These are phyloP conservation scores for Chernovozyma aurita DNA, from an alignment of 1,139 yeast species.

Conservation along the genomic window DNA sequence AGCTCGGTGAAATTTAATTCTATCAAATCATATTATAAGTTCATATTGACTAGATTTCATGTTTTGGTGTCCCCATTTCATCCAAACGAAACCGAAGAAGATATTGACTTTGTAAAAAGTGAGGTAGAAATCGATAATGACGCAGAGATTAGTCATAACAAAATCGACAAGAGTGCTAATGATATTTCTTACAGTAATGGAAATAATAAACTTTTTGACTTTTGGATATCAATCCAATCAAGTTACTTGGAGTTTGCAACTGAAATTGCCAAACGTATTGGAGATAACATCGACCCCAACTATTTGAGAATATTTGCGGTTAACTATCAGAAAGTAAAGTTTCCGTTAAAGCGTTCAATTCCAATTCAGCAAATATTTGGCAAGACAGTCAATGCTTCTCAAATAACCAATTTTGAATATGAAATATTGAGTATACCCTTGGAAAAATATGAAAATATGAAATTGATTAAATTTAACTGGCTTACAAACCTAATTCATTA, in stretches of 20 bases:
- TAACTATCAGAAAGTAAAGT: conserved; percentile 50
- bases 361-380: conserved; percentile 45
- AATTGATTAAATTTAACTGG: conserved; percentile 61
- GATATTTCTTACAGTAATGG: conserved; percentile 11
- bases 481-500: conserved; percentile 57
- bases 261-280: conserved; percentile 50
- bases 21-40: conserved; percentile 56
- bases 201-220: conserved; percentile 37
- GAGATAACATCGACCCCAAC: conserved; percentile 48
- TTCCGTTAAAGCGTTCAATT: conserved; percentile 40
- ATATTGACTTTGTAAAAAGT: conserved; percentile 36
- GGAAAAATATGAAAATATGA: conserved; percentile 73
- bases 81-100: conserved; percentile 44
- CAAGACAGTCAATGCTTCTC: conserved; percentile 44
- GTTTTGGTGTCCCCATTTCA: conserved; percentile 49
- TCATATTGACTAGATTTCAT: conserved; percentile 62
- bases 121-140: conserved; percentile 7
- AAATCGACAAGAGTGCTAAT: background rate
- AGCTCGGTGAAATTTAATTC: conserved; percentile 19
- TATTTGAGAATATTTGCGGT: conserved; percentile 63
- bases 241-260: conserved; percentile 56
- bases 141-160: background rate
- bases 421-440: conserved; percentile 74
- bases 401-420: conserved; percentile 54
- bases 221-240: conserved; percentile 68